These are phyloP conservation scores for Globisporangium iwayamae DNA, from an alignment of 352 stramenopile species.

Conservation along the genomic window DNA sequence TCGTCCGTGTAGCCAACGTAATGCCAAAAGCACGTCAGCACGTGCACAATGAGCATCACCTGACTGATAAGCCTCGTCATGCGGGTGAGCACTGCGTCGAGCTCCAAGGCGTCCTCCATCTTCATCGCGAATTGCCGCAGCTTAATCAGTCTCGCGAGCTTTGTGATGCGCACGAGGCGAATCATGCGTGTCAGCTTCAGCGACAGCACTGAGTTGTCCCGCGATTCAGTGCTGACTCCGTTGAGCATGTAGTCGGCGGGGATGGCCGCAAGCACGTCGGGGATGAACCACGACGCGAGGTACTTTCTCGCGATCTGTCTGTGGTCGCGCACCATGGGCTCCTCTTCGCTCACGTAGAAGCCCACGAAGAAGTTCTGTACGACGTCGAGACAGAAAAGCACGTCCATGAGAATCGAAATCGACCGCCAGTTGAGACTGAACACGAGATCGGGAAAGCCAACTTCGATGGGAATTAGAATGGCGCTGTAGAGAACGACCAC, in stretches of 20 bases:
- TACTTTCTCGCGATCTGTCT: slow-evolving; percentile 47
- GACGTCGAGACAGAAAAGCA: slow-evolving; percentile 64
- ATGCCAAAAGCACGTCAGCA: slow-evolving; percentile 81
- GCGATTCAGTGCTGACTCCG: slow-evolving; percentile 3
- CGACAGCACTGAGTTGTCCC: slow-evolving; percentile 48
- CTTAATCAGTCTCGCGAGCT: slow-evolving; percentile 68
- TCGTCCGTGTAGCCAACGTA: slow-evolving; percentile 46
- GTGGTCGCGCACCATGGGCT: slow-evolving; percentile 47
- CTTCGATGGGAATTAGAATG: slow-evolving; percentile 63
- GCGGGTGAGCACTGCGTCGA: slow-evolving; percentile 61
- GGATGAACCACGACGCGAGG: slow-evolving; percentile 56
- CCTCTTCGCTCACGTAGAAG: slow-evolving; percentile 61
- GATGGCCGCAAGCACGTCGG: slow-evolving; percentile 43
- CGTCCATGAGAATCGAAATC: slow-evolving; percentile 33
- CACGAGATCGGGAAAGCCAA: slow-evolving; percentile 64
- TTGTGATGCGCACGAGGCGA: slow-evolving; percentile 65
- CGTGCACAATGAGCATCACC: slow-evolving; percentile 66
- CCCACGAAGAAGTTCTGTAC: slow-evolving; percentile 72
- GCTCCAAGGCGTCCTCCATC: slow-evolving; percentile 59
- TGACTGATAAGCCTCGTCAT: slow-evolving; percentile 61
- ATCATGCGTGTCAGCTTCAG: slow-evolving; percentile 63
- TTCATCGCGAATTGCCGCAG: slow-evolving; percentile 68
- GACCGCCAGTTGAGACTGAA: slow-evolving; percentile 23
- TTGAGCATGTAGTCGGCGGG: slow-evolving; percentile 52
- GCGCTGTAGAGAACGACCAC: slow-evolving; percentile 69